Conservation (phyloP, 2,329 filamentous ascomycete genomes). For the Talaromyces sp. region DNA sequence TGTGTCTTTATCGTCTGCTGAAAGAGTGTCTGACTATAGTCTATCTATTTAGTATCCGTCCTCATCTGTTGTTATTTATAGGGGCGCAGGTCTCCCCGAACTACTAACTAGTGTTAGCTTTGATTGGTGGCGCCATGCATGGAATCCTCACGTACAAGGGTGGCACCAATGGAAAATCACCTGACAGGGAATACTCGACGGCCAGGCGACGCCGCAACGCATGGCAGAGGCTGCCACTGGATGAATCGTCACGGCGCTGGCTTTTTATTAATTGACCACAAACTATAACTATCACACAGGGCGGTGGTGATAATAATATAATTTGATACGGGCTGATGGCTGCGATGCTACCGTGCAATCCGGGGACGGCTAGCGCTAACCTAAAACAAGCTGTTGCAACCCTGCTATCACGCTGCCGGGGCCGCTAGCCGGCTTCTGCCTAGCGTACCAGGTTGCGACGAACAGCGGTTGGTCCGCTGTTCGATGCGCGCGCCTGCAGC, state of each 20-base stretch:
- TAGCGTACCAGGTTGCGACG: background rate
- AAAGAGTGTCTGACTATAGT: no score
- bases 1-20: no score
- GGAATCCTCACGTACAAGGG: background rate
- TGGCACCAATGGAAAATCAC: background rate
- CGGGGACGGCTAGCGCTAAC: constrained; percentile 2
- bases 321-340: background rate
- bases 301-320: background rate
- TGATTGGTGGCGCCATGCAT: background rate
- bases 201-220: no score
- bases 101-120: background rate
- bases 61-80: background rate
- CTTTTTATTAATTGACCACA: no score
- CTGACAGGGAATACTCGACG: background rate
- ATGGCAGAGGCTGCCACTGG: no score
- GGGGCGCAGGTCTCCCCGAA: background rate
- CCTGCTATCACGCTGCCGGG: constrained; percentile 7
- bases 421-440: background rate
- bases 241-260: no score
- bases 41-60: no score
- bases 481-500: background rate
- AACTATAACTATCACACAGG: no score
- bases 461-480: background rate
- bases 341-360: constrained; percentile 7
- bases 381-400: constrained; percentile 4